Evolutionary conservation across 345 rosid species (phyloP).

Genomic region (Viola odorata): DNA sequence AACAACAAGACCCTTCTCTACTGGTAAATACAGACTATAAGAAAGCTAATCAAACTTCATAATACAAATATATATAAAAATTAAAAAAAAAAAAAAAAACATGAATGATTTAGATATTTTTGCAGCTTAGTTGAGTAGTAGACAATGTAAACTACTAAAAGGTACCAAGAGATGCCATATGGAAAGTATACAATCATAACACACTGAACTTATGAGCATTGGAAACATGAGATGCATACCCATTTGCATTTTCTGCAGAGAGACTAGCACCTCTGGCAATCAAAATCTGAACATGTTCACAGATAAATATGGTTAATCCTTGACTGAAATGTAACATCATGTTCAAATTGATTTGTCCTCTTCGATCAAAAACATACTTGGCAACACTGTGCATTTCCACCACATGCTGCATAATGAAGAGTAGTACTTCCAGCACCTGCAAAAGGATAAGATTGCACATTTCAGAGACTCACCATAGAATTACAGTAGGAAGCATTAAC

Average conservation of each 20-base stretch:
- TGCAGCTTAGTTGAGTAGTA: not conserved
- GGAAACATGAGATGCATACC: conserved; percentile 38
- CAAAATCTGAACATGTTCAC: conserved; percentile 51
- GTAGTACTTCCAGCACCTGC: conserved; percentile 93
- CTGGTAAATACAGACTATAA: not conserved
- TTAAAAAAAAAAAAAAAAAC: not conserved
- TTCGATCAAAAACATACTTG: conserved; percentile 46
- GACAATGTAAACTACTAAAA: not conserved
- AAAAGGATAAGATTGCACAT: conserved; percentile 7
- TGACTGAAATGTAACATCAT: conserved; percentile 7
- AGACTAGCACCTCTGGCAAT: conserved; percentile 75
- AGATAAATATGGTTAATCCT: conserved; percentile 9
- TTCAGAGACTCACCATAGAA: not conserved
- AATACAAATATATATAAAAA: no score
- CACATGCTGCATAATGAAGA: conserved; percentile 98
- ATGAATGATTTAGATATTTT: not conserved
- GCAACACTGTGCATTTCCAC: conserved; percentile 87
- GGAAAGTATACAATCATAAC: not conserved
- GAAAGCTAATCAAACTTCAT: not conserved
- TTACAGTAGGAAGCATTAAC: not conserved
- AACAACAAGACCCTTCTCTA: not conserved
- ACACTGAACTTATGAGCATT: not conserved
- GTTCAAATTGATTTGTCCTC: conserved; percentile 5
- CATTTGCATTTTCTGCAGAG: conserved; percentile 62
- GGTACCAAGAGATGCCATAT: not conserved